phyloP scores from a whole-genome alignment of 2,329 filamentous ascomycete genomes.

The Botrytis porri region DNA sequence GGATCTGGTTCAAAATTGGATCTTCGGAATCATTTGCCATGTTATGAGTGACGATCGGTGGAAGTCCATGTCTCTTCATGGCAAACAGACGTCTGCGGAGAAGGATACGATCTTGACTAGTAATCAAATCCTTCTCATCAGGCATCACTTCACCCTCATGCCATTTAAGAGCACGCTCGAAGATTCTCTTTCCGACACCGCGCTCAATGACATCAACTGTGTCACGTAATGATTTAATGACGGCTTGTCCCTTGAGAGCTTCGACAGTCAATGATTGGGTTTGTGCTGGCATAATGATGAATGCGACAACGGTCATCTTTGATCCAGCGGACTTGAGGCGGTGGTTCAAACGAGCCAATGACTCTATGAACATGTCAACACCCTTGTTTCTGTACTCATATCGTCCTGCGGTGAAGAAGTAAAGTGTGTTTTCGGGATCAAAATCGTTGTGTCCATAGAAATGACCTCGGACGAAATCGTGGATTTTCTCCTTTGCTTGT shows the following conservation, averaged over 20 bases:
- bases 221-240: constrained; percentile 92
- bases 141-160: constrained; percentile 90
- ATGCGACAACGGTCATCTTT: constrained; percentile 92
- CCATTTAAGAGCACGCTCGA: constrained; percentile 92
- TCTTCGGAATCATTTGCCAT: constrained; percentile 94
- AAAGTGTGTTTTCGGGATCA: constrained; percentile 92
- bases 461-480: constrained; percentile 95
- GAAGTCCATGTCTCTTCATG: constrained; percentile 88
- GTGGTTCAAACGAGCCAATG: constrained; percentile 90
- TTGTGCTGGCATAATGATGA: constrained; percentile 98
- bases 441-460: constrained; percentile 99
- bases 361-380: constrained; percentile 99
- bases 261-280: constrained; percentile 94
- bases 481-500: constrained; percentile 94
- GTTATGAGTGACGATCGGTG: constrained; percentile 97
- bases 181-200: constrained; percentile 88
- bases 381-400: constrained; percentile 99
- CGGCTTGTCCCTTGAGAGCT: constrained; percentile 91
- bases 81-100: constrained; percentile 88
- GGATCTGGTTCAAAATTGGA: constrained; percentile 91
- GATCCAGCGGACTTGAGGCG: constrained; percentile 80
- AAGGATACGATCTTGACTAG: constrained; percentile 85
- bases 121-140: constrained; percentile 95
- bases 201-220: constrained; percentile 90
- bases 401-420: constrained; percentile 94